Evolutionary conservation across 441 rosid genomes (phyloP), one percentile per base, ranked within the genome.

Genomic region (Brassica hybrid): DNA sequence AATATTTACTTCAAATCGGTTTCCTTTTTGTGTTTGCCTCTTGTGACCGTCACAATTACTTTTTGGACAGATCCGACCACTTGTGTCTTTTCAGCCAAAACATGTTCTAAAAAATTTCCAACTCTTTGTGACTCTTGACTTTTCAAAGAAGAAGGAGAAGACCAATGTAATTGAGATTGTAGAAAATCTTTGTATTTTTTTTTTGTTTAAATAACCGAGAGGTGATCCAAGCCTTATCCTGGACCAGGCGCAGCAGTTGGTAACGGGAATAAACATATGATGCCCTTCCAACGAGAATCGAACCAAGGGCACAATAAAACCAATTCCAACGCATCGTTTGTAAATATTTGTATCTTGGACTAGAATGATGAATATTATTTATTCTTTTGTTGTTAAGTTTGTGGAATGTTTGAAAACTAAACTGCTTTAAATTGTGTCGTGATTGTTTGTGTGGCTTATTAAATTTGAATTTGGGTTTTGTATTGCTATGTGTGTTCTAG

Each of bases 51-150:
- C 84, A 80, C 81, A 67, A 65, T 34, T 18, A 6, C 45, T 77
- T 66, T 77, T 67, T 45, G 77, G 79, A 76, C 76, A 76, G 83
- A 85, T 74, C 85, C 75, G 78, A 71, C 76, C 4, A 57, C 81
- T 77, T 57, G 72, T 17, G 60, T 52, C 71, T 61, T 73, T 60
- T 62, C 61, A 79, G 54, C 74, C 21, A 68, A n/a, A 61, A 52
- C 74, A 67, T 62, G 74, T 67, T 60, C 58, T 59, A n/a, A n/a
- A 5, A 68, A 16, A 8, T 13, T 61, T 73, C 66, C 61, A 60
- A 60, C 62, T n/a, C n/a, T n/a, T n/a, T n/a, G n/a, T n/a, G n/a
- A n/a, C n/a, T n/a, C n/a, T n/a, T n/a, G 78, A 73, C 82, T 79
- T 23, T 73, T 62, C 63, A 65, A 72, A 75, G 23, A 67, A 17